phyloP scores from a whole-genome alignment of 768 basidiomycete genomes.

The Rhodocollybia butyracea region DNA sequence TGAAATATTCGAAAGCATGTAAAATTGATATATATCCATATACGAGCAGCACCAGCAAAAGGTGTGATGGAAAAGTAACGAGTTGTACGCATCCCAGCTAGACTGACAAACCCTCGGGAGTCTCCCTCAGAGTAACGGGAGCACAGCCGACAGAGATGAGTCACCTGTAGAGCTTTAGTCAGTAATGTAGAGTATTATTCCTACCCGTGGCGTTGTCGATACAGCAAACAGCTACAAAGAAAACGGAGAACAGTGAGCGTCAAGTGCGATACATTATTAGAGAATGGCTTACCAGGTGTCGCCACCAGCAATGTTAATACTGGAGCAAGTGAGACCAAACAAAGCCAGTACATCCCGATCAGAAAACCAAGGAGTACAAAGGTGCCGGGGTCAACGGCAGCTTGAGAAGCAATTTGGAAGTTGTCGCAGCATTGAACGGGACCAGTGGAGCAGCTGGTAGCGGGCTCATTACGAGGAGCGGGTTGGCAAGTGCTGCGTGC shows the following conservation, averaged over 20 bases:
- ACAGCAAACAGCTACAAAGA: conserved; percentile 6
- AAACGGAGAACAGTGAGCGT: background rate
- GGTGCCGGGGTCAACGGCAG: too few species aligned
- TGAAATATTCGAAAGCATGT: too few species aligned
- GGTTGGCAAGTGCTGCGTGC: conserved; percentile 18
- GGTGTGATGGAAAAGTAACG: too few species aligned
- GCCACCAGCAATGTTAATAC: conserved; percentile 4
- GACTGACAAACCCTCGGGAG: background rate
- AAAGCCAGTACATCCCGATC: conserved; percentile 37
- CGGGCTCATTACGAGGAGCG: conserved; percentile 11
- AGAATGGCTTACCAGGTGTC: conserved; percentile 5
- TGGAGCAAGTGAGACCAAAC: conserved; percentile 7
- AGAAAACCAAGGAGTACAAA: conserved; percentile 33
- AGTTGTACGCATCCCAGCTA: too few species aligned
- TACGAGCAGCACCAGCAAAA: too few species aligned
- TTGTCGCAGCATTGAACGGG: conserved; percentile 29
- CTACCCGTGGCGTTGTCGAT: background rate
- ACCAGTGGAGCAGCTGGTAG: conserved; percentile 22
- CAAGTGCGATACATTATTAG: background rate
- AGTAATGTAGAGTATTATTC: background rate
- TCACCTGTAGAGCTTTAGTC: background rate
- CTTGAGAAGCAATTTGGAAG: conserved; percentile 16
- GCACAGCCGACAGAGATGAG: conserved; percentile 7
- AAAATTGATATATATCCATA: too few species aligned
- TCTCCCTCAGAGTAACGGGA: background rate